Conservation (phyloP, 352 stramenopile genomes). For the Phytophthora tentaculata region DNA sequence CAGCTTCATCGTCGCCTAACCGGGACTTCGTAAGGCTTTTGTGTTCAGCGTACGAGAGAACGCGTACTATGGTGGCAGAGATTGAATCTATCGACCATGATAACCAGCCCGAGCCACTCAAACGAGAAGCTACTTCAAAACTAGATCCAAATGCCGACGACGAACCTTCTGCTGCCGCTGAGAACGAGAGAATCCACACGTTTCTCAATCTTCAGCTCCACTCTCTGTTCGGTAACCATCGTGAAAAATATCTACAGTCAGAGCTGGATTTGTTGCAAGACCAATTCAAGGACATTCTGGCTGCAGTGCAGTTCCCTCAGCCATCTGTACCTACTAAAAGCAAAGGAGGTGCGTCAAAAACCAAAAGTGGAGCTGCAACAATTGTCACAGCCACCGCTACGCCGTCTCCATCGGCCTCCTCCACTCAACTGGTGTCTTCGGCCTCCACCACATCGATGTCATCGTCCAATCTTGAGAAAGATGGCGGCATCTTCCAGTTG, state of each 20-base stretch:
- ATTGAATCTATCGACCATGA: conserved; percentile 51
- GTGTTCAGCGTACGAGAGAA: conserved; percentile 71
- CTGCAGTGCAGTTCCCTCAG: conserved; percentile 59
- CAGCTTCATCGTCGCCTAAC: not conserved
- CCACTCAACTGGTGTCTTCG: conserved; percentile 34
- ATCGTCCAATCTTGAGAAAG: conserved; percentile 60
- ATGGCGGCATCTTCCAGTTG: conserved; percentile 29
- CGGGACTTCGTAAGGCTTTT: conserved; percentile 73
- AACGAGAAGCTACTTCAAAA: conserved; percentile 1
- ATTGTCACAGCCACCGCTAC: conserved; percentile 13
- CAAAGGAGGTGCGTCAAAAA: conserved; percentile 35
- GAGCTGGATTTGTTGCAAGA: conserved; percentile 70
- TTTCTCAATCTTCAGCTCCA: conserved; percentile 82
- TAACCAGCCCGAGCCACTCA: conserved; percentile 13
- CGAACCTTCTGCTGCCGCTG: conserved; percentile 7
- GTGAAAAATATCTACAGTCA: conserved; percentile 65
- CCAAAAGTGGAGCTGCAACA: conserved; percentile 14
- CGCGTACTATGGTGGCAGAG: conserved; percentile 47
- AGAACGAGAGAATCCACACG: conserved; percentile 60
- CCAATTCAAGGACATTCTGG: conserved; percentile 51
- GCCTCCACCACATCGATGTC: conserved; percentile 35
- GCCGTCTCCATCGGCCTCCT: conserved; percentile 31
- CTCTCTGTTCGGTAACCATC: conserved; percentile 79
- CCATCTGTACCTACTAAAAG: conserved; percentile 38
- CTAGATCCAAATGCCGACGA: conserved; percentile 10